Base-by-base conservation (phyloP, 805 yeast genomes). In the Saccharomycopsis schoenii region DNA sequence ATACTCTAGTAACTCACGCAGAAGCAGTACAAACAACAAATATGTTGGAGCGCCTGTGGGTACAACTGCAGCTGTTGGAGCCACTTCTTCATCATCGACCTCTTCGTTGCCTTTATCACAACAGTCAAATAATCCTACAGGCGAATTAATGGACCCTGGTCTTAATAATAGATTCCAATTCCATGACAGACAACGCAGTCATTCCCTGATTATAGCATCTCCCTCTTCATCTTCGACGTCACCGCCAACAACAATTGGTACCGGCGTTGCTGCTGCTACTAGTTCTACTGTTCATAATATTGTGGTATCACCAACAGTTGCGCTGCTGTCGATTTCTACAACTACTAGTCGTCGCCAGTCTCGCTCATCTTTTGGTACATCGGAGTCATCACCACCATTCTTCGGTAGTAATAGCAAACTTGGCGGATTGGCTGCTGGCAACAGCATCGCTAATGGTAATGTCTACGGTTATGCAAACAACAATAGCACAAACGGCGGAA, bases 161-260 rank as follows among this genome's bases (percentile, higher is more conserved):
- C 51, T 63, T 17, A 57, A 58, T 25, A 58, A 56, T 21, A 61
- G 56, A 50, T 63, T 61, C 29, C 65, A 63, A 51, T 63, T 42
- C 57, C 64, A 61, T 50, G 65, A 61, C 19, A 61, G 47, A 24
- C 59, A 61, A 47, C 52, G 65, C 43, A 60, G 63, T 43, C 61
- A 56, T 29, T 58, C 61, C 11, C 62, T 57, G 56, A 62, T 60
- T 17, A 42, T 52, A n/a, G 24, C 58, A 4, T 29, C 60, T 24
- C 24, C 59, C 1, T 47, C 52, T 8, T 47, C 59, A 4, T 41
- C 52, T 3, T 34, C 54, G 2, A 47, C 52, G 6, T 47, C 50
- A 4, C 43, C 43, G 1, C 43, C 43, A 19, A 47, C 51, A 15
- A 29, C 14, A 34, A 52, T 34, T 17, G 41, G 17, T 15, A 36